A percentile compares a stretch with the other conserved stretches of the same genome.
These are phyloP conservation scores for Pichia nakasei DNA, from an alignment of 805 yeast species.

Conservation along the genomic window DNA sequence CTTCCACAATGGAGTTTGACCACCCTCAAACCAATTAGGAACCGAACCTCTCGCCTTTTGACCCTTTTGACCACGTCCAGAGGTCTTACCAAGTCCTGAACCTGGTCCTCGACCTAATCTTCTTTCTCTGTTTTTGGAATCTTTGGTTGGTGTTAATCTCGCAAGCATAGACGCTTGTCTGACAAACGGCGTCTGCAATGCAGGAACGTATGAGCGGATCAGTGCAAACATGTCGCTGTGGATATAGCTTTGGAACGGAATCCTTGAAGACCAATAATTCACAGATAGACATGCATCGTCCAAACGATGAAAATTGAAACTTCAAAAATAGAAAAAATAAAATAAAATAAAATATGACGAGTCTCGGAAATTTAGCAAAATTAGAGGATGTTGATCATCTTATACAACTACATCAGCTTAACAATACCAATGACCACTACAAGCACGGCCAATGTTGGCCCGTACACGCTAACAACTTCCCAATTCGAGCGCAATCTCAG, in stretches of 20 bases:
- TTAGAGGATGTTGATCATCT: no score
- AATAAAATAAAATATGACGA: no score
- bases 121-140: slow-evolving; percentile 52
- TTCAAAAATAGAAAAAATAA: no score
- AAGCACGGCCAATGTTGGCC: background rate
- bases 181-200: background rate
- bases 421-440: background rate
- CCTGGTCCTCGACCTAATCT: slow-evolving; percentile 96
- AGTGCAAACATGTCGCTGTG: slow-evolving; percentile 4
- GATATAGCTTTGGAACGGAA: no score
- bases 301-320: no score
- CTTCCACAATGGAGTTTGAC: slow-evolving; percentile 88
- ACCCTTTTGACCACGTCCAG: slow-evolving; percentile 98
- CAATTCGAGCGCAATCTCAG: slow-evolving; percentile 14
- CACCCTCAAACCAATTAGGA: slow-evolving; percentile 96
- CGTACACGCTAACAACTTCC: background rate
- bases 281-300: no score
- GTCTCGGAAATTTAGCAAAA: no score
- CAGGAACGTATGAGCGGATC: background rate
- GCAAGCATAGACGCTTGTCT: slow-evolving; percentile 41
- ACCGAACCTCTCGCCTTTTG: slow-evolving; percentile 92
- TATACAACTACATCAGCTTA: background rate
- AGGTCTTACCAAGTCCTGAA: slow-evolving; percentile 85
- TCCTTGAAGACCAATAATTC: no score
- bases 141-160: slow-evolving; percentile 47